Percentiles rank a stretch among this genome's conserved stretches.
phyloP scores from a whole-genome alignment of 106 monocot species.

The Phalaenopsis aphrodite region DNA sequence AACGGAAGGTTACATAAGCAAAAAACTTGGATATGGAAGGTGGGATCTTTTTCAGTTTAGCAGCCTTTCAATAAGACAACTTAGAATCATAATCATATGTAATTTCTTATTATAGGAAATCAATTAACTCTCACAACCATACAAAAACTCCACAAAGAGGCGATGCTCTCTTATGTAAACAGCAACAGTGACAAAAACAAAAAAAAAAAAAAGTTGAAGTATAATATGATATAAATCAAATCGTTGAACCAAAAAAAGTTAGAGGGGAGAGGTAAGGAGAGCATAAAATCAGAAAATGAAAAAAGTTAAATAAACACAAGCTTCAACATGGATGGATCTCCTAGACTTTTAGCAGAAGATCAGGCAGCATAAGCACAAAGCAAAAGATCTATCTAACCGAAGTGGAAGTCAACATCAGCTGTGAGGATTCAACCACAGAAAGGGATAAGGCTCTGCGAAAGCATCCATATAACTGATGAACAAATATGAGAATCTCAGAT shows the following conservation, averaged over 20 bases:
- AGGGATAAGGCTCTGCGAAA: not conserved
- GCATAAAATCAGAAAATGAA: not conserved
- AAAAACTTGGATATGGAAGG: not conserved
- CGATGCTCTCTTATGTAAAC: not conserved
- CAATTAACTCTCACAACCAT: not conserved
- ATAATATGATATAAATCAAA: not conserved
- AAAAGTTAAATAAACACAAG: not conserved
- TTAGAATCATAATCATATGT: not conserved
- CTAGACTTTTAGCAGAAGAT: not conserved
- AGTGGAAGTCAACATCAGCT: not conserved
- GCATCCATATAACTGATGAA: slow-evolving; percentile 7
- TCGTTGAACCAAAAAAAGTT: not conserved
- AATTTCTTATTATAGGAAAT: not conserved
- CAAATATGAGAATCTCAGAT: slow-evolving; percentile 5
- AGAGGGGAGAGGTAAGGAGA: not conserved
- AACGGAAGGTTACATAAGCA: slow-evolving; percentile 7
- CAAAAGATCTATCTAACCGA: not conserved
- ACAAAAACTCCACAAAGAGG: too few species aligned
- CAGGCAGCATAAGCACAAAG: not conserved
- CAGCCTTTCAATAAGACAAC: not conserved
- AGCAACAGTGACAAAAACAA: not conserved
- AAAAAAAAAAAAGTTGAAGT: not conserved
- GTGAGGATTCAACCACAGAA: not conserved
- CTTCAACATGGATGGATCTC: not conserved
- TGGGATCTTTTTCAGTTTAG: not conserved